Base-by-base conservation (phyloP, 768 basidiomycete genomes). In the Jaapia argillacea region DNA sequence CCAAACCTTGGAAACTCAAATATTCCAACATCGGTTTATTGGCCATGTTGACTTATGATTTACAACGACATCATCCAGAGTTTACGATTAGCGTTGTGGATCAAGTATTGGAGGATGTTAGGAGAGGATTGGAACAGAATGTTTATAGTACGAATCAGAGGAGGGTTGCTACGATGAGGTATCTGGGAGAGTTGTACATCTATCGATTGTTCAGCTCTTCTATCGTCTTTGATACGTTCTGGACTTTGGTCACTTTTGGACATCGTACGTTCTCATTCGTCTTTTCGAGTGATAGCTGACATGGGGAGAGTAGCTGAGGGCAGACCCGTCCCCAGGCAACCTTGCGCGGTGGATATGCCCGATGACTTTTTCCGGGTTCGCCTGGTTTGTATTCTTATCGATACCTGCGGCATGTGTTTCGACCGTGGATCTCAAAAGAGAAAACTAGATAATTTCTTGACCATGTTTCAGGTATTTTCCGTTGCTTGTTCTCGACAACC, bases 1-100 rank as follows among this genome's bases (percentile, higher is more conserved):
- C 87, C n/a, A 94, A 96, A 55, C 86, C 94, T 2, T 96, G 94
- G 92, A 98, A 98, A 59, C 76, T 97, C 64, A 94, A 91, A 55
- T 98, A 84, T 57, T 73, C 81, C 46, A 94, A 88, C 55, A 78
- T 99, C 53, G 75, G 81, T 44, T 71, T 96, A 23, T 69, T 98
- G 40, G 93, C 96, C 7, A 94, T 96, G 78, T 68, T 98, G 46
- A 85, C 93, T 2, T 93, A 93, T 55, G 96, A 98, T 57, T 69
- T 99, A 36, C 89, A 93, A 57, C 76, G 90, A 22, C 96, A 94
- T 61, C 89, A 89, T 51, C 84, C 92, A 6, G 79, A 83, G 2
- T 99, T 98, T 59, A 73, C 82, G 10, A 75, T 96, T 40, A 73
- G 79, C 7, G 79, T 98, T 22, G 84, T 98, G 18, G 96, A 99